Evolutionary conservation across 2,329 filamentous ascomycete species (phyloP), one percentile per base, ranked within the genome.

Genomic region (Coniosporium tulheliwenetii): DNA sequence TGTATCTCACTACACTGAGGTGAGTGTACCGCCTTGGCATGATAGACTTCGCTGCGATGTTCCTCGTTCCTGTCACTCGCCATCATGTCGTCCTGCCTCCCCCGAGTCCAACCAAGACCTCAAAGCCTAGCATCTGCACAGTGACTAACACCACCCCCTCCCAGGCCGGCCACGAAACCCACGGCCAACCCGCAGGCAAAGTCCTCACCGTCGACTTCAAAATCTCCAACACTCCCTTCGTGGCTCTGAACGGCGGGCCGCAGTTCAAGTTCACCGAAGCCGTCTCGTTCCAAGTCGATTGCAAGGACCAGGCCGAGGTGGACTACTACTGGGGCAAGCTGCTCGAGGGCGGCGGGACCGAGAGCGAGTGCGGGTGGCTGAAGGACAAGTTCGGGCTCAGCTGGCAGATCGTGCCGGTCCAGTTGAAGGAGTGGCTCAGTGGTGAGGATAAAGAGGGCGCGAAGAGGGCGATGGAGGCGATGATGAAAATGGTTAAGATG

Each of bases 241-340:
- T 62, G 15, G 60, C 52, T 2, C 54, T 69, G 32, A 68, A 69
- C 45, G 65, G 66, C 42, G 64, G 64, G 1, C 57, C 61, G 3
- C 42, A 54, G 2, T 63, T 60, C 55, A 55, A 56, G 15, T 61
- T 62, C 49, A 63, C 43, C 46, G 56, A 58, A 30, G 62, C 65
- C 31, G 48, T 66, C 14, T 66, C 62, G 1, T 60, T 70, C 50
- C 58, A 62, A 49, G 54, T 69, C 48, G 52, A 59, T 38, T 68
- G 66, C 54, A 57, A 60, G 36, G 53, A 61, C 48, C 66, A 70
- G 51, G 60, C 50, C 0, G 66, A 70, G 48, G 54, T 70, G 15
- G 65, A 70, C 43, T 57, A 66, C 45, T 69, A 63, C 49, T 70
- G 63, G 63, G 56, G 55, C 10, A 62, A 56, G 51, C 55, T 70